A percentile compares a stretch with the other conserved stretches of the same genome.
phyloP scores from a whole-genome alignment of 176 grass and related monocot species.

The Puccinellia tenuiflora region DNA sequence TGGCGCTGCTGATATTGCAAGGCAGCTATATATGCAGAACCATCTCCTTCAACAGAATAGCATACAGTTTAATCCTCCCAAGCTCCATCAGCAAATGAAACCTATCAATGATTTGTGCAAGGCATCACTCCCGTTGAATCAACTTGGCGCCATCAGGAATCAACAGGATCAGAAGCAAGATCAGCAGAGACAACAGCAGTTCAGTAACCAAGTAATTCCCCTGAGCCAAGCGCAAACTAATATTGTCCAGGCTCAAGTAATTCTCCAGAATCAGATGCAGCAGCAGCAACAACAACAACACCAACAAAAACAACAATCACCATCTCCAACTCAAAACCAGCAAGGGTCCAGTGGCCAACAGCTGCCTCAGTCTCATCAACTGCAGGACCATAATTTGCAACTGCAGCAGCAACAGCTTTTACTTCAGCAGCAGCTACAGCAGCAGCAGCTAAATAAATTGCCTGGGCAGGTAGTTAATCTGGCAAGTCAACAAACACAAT shows the following conservation, averaged over 20 bases:
- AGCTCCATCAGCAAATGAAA: slow-evolving; percentile 64
- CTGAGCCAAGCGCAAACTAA: slow-evolving; percentile 66
- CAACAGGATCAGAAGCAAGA: slow-evolving; percentile 67
- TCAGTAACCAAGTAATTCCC: slow-evolving; percentile 46
- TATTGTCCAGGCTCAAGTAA: slow-evolving; percentile 62
- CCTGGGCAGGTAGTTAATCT: slow-evolving; percentile 54
- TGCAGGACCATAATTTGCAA: slow-evolving; percentile 43
- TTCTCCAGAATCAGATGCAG: slow-evolving; percentile 67
- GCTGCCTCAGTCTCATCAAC: slow-evolving; percentile 35
- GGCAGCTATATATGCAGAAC: slow-evolving; percentile 73
- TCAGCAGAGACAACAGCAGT: slow-evolving; percentile 59
- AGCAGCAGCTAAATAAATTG: slow-evolving; percentile 56
- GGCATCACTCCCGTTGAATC: slow-evolving; percentile 41
- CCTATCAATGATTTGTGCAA: slow-evolving; percentile 55
- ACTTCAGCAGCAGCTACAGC: slow-evolving; percentile 43
- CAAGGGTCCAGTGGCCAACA: slow-evolving; percentile 24
- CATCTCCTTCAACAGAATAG: slow-evolving; percentile 72
- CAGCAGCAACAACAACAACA: slow-evolving; percentile 42
- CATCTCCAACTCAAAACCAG: slow-evolving; percentile 38
- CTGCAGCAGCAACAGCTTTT: slow-evolving; percentile 46
- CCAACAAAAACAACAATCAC: slow-evolving; percentile 30
- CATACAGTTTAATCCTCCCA: slow-evolving; percentile 65
- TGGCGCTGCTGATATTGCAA: slow-evolving; percentile 59
- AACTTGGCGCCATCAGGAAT: slow-evolving; percentile 43
- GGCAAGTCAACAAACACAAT: slow-evolving; percentile 53